Evolutionary conservation across 1,139 yeast genomes (phyloP).

Genomic region (Kodamaea alishanica): DNA sequence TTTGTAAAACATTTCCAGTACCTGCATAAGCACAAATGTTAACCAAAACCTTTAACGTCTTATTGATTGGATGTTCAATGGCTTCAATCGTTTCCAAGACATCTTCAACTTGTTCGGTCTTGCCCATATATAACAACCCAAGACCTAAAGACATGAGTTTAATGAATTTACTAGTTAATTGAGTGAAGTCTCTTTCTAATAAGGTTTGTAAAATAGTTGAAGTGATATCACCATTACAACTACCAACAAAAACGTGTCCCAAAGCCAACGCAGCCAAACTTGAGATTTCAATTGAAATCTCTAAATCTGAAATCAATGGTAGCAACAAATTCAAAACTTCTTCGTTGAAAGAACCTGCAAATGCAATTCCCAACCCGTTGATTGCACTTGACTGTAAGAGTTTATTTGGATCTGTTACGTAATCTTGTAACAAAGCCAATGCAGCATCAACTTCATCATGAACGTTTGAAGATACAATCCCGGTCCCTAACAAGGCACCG

Average conservation of each 20-base stretch:
- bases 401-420: conserved; percentile 50
- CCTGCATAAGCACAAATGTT: conserved; percentile 96
- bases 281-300: conserved; percentile 71
- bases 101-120: conserved; percentile 92
- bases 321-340: conserved; percentile 73
- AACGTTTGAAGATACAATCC: conserved; percentile 89
- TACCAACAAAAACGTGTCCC: conserved; percentile 94
- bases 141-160: conserved; percentile 89
- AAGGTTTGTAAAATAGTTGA: conserved; percentile 86
- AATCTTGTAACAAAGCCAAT: conserved; percentile 77
- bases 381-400: conserved; percentile 76
- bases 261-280: conserved; percentile 87
- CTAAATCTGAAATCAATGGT: conserved; percentile 85
- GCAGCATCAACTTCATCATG: conserved; percentile 97
- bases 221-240: conserved; percentile 92
- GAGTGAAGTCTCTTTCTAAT: conserved; percentile 76
- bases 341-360: conserved; percentile 89
- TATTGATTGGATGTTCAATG: conserved; percentile 89
- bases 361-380: conserved; percentile 89
- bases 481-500: conserved; percentile 95
- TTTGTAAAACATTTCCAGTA: conserved; percentile 94
- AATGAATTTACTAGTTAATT: conserved; percentile 81
- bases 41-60: conserved; percentile 84
- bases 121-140: conserved; percentile 90
- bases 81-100: conserved; percentile 93